Conservation (phyloP, 1,139 yeast species). For the Candida glucosophila region DNA sequence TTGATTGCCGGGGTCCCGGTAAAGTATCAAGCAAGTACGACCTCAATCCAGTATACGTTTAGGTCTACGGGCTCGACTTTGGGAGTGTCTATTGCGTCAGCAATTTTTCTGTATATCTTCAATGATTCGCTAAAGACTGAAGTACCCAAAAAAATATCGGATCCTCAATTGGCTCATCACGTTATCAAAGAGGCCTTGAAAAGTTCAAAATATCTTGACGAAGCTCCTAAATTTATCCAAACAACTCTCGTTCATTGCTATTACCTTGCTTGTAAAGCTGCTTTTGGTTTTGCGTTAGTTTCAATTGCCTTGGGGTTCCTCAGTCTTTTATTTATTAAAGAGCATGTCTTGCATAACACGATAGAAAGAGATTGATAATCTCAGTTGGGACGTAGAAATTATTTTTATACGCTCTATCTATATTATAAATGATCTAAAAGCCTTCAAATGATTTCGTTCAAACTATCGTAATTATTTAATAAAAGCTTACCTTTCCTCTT, state of each 20-base stretch:
- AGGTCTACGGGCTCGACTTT: conserved; percentile 68
- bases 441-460: conserved; percentile 5
- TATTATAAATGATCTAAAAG: conserved; percentile 15
- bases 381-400: conserved; percentile 1
- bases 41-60: conserved; percentile 69
- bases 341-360: conserved; percentile 32
- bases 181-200: conserved; percentile 46
- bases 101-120: conserved; percentile 47
- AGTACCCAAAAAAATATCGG: conserved; percentile 14
- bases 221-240: conserved; percentile 41
- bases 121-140: conserved; percentile 10
- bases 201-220: conserved; percentile 45
- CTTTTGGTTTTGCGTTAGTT: conserved; percentile 39
- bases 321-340: conserved; percentile 32
- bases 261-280: conserved; percentile 40
- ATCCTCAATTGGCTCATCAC: conserved; percentile 23
- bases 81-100: conserved; percentile 63
- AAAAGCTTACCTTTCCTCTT: background rate
- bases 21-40: conserved; percentile 61
- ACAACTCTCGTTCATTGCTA: conserved; percentile 41
- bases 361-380: conserved; percentile 30
- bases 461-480: background rate
- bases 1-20: conserved; percentile 57
- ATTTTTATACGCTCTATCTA: conserved; percentile 4
- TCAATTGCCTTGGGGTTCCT: conserved; percentile 30